Conservation (phyloP, 1,139 yeast genomes). For the Suhomyces taliae region DNA sequence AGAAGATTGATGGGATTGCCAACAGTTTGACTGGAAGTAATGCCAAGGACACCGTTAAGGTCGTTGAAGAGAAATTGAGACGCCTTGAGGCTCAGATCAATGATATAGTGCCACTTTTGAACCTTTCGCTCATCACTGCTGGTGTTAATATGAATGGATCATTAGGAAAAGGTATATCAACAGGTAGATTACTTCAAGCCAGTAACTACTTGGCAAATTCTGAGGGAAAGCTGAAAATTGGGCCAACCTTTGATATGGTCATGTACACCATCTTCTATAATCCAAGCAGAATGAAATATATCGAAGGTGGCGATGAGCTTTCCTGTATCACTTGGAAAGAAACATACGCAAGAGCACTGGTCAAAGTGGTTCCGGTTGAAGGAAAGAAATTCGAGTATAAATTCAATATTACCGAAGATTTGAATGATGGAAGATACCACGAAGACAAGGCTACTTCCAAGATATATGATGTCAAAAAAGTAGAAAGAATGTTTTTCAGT, state of each 20-base stretch:
- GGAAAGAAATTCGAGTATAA: conserved; percentile 38
- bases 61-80: conserved; percentile 52
- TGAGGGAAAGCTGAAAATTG: conserved; percentile 30
- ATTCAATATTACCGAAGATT: conserved; percentile 55
- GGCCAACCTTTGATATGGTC: conserved; percentile 61
- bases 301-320: conserved; percentile 30
- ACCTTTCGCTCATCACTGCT: conserved; percentile 65
- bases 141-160: conserved; percentile 64
- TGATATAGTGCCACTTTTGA: conserved; percentile 69
- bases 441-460: conserved; percentile 40
- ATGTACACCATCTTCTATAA: conserved; percentile 68
- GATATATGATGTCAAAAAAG: conserved; percentile 39
- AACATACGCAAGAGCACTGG: conserved; percentile 59
- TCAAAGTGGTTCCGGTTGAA: conserved; percentile 29
- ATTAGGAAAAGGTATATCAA: conserved; percentile 54
- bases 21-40: conserved; percentile 25
- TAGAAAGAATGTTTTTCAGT: conserved; percentile 64
- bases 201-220: conserved; percentile 44
- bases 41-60: conserved; percentile 43
- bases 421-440: conserved; percentile 76
- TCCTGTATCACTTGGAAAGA: conserved; percentile 71
- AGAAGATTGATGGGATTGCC: conserved; percentile 38
- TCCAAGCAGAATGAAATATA: conserved; percentile 45
- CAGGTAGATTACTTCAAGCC: conserved; percentile 68
- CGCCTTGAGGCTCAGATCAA: conserved; percentile 55